Base-by-base conservation (phyloP, 2,329 filamentous ascomycete species). In the Paraconiothyrium sp. region DNA sequence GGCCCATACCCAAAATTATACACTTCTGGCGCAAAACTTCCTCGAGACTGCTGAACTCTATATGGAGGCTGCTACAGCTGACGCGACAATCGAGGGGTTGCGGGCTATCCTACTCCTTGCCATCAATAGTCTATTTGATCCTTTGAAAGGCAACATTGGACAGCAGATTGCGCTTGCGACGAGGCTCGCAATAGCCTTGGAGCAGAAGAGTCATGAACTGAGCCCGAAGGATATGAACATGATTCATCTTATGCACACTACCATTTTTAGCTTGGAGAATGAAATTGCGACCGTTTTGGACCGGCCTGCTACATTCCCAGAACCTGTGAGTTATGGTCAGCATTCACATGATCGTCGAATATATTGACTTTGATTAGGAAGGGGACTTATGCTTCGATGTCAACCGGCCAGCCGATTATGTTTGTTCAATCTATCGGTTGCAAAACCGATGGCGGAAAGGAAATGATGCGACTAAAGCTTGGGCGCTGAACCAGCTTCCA, bases 261-360 rank as follows among this genome's bases (percentile, higher is more conserved):
- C 75, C 24, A 76, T 78, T 14, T 78, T 76, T 54, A 71, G 71
- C 49, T 65, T 78, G 2, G 76, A 78, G 39, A 78, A 78, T 49
- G 74, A 77, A 49, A 65, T 77, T 41, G 75, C 75, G 0, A 74
- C 75, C 4, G 73, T 74, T 4, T 62, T 78, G 2, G 76, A 78
- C 47, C 62, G 76, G 35, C 75, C 75, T 30, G 74, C 75, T 34
- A 68, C 72, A 13, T 78, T 77, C 39, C 76, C 75, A 22, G 76
- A 78, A 57, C 76, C 76, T 30, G 75, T 75, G 66, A 46, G 62
- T 46, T 34, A n/a, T 30, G 8, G 20, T 22, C 43, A 54, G 32
- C 16, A 13, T 41, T 27, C 5, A 16, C 14, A 16, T 0, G 7
- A 11, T 27, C 1, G 32, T 34, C 10, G 54, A 62, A 24, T 10